These are phyloP conservation scores for Aegilops umbellulata DNA, from an alignment of 176 grass and related monocot genomes.

Conservation along the genomic window DNA sequence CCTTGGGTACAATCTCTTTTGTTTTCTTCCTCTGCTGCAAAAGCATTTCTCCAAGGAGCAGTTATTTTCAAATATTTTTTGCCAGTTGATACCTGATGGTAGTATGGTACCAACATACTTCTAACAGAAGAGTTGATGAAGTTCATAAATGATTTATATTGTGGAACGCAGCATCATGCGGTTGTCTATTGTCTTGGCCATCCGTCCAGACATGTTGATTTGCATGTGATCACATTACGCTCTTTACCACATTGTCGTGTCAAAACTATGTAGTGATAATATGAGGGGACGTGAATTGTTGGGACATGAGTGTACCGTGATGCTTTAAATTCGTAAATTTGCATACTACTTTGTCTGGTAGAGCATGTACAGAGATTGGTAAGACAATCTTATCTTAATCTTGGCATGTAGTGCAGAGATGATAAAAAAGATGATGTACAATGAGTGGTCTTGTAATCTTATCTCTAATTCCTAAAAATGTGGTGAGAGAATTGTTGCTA, in stretches of 20 bases:
- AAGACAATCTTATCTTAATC: too few relatives aligned
- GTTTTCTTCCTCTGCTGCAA: constrained; percentile 29
- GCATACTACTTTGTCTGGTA: too few relatives aligned
- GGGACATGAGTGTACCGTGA: too few relatives aligned
- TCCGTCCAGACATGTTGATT: background rate
- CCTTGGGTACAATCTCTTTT: constrained; percentile 34
- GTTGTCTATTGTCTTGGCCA: background rate
- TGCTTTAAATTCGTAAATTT: too few relatives aligned
- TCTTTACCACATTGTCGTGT: background rate
- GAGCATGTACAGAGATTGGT: too few relatives aligned
- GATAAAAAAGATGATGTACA: too few relatives aligned
- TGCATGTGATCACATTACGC: background rate
- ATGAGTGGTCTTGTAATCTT: too few relatives aligned
- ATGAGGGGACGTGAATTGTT: background rate
- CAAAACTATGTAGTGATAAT: background rate
- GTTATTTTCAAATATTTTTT: constrained; percentile 21
- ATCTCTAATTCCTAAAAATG: too few relatives aligned
- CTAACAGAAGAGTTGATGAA: constrained; percentile 27
- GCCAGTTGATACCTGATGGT: constrained; percentile 23
- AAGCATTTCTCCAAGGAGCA: constrained; percentile 39
- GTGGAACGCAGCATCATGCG: background rate
- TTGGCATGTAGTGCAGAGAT: too few relatives aligned
- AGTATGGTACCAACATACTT: constrained; percentile 25
- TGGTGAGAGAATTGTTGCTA: too few relatives aligned
- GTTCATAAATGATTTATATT: constrained; percentile 28